Evolutionary conservation across 179 eudicot genomes (phyloP), one percentile per base, ranked within the genome.

Genomic region (Sideroxylon spinosum): DNA sequence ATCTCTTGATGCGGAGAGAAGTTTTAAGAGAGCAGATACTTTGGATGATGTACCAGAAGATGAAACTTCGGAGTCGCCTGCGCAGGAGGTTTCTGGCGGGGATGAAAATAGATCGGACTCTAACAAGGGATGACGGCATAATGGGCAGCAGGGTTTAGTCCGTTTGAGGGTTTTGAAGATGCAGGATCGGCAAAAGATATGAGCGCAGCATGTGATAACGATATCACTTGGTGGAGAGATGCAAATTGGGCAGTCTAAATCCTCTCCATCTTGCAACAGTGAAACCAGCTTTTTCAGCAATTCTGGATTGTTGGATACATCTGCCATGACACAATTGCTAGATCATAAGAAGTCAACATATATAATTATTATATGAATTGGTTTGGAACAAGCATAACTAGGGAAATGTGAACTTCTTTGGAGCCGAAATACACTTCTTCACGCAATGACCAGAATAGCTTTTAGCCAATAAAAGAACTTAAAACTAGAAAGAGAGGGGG

Each of bases 161-260:
- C 81, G 89, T 77, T 89, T 89, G 53, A 95, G 73, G 28, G 97
- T 90, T 78, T 89, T 91, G 8, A 89, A 71, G 72, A 93, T 95
- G 91, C 98, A 95, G 65, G 87, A 63, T 59, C 85, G 85, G 80
- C 98, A 95, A 76, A 90, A 93, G 69, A 95, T 88, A 71, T 95
- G 99, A 19, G 97, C 94, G 81, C 99, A 95, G 48, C 86, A 74
- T 9, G 99, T 95, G 28, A 95, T 95, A 50, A 95, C 85, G 8
- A 83, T 80, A 67, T 95, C 82, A 0, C 91, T 86, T 26, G 98
- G 97, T 11, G 93, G 93, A 81, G 88, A 89, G 12, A 95, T 90
- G 76, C 98, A 95, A 74, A 95, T 91, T 44, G 98, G 98, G 81
- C 98, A 95, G 86, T 95, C 98, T 25, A 95, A 86, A 69, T 93